Conservation (phyloP, 2,329 filamentous ascomycete species). For the Phyllosticta citrichinensis region DNA sequence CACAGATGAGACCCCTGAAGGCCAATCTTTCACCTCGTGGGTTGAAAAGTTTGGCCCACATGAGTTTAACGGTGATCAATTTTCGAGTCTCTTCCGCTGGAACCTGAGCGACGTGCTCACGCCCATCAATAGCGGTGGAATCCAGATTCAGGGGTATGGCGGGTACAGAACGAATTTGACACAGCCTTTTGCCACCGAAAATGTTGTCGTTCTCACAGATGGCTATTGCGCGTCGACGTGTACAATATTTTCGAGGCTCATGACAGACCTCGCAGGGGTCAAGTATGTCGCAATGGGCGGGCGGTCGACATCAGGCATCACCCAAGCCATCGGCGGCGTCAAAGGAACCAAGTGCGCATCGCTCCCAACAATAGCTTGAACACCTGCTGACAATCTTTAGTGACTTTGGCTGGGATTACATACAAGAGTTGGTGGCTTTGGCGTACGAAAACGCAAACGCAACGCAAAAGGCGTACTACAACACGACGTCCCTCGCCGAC, state of each 20-base stretch:
- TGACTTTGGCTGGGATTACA: slow-evolving; percentile 22
- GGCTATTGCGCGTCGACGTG: slow-evolving; percentile 53
- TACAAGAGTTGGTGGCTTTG: slow-evolving; percentile 19
- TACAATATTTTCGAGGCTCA: slow-evolving; percentile 46
- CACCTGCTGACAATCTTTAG: slow-evolving; percentile 17
- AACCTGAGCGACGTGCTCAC: slow-evolving; percentile 33
- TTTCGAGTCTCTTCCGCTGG: slow-evolving; percentile 48
- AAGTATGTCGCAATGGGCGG: slow-evolving; percentile 52
- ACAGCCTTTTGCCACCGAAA: slow-evolving; percentile 46
- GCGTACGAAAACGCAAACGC: slow-evolving; percentile 10
- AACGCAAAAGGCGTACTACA: slow-evolving; percentile 20
- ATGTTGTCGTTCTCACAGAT: slow-evolving; percentile 45
- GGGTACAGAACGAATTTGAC: slow-evolving; percentile 26
- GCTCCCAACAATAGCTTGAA: neutral
- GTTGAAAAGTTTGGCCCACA: slow-evolving; percentile 34
- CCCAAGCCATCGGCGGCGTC: slow-evolving; percentile 50
- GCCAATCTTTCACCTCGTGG: slow-evolving; percentile 39
- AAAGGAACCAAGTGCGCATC: slow-evolving; percentile 37
- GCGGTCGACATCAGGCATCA: slow-evolving; percentile 42
- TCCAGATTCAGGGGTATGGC: slow-evolving; percentile 28
- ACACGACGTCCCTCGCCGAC: slow-evolving; percentile 21
- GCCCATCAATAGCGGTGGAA: slow-evolving; percentile 21
- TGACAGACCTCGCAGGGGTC: slow-evolving; percentile 43
- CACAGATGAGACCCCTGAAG: slow-evolving; percentile 32
- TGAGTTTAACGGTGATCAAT: slow-evolving; percentile 39